Evolutionary conservation across 108 stramenopile genomes (phyloP).

Genomic region (Aureococcus anophagefferens): DNA sequence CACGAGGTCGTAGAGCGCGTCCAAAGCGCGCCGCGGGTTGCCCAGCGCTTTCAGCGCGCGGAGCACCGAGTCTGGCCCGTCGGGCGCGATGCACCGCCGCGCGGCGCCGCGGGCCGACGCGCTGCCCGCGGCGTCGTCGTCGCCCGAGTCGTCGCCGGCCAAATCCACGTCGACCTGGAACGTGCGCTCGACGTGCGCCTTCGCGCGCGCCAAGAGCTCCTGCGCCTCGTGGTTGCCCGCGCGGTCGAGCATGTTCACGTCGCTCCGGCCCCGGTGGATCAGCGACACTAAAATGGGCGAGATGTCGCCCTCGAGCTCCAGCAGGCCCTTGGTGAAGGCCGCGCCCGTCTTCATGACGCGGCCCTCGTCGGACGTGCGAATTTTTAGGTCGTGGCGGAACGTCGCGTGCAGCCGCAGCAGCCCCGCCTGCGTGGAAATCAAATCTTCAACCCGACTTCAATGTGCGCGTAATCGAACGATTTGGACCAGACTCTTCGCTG

Average conservation of each 20-base stretch:
- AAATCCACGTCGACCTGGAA: slow-evolving; percentile 74
- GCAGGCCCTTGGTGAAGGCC: slow-evolving; percentile 84
- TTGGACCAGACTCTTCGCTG: too few relatives aligned
- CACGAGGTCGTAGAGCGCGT: slow-evolving; percentile 62
- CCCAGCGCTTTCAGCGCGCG: slow-evolving; percentile 65
- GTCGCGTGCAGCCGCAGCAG: slow-evolving; percentile 94
- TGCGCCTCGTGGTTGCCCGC: slow-evolving; percentile 89
- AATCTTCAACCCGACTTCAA: too few relatives aligned
- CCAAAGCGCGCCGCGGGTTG: slow-evolving; percentile 57
- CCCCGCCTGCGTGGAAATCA: too few relatives aligned
- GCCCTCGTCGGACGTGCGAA: slow-evolving; percentile 94
- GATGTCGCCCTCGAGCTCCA: slow-evolving; percentile 90
- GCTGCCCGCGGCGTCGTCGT: slow-evolving; percentile 43
- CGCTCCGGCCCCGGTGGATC: slow-evolving; percentile 83
- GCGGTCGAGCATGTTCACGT: slow-evolving; percentile 83
- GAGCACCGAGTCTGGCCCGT: slow-evolving; percentile 53
- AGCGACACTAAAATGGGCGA: slow-evolving; percentile 94
- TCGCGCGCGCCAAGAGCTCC: slow-evolving; percentile 68
- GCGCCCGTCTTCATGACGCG: slow-evolving; percentile 98
- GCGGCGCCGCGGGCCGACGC: background rate
- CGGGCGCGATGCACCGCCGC: slow-evolving; percentile 62
- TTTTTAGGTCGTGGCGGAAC: slow-evolving; percentile 96
- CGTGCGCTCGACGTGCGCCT: slow-evolving; percentile 59
- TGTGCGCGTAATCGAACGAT: too few relatives aligned
- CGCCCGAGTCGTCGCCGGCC: slow-evolving; percentile 29